Base-by-base conservation (phyloP, 495 filamentous ascomycete species). In the Lepraria neglecta region DNA sequence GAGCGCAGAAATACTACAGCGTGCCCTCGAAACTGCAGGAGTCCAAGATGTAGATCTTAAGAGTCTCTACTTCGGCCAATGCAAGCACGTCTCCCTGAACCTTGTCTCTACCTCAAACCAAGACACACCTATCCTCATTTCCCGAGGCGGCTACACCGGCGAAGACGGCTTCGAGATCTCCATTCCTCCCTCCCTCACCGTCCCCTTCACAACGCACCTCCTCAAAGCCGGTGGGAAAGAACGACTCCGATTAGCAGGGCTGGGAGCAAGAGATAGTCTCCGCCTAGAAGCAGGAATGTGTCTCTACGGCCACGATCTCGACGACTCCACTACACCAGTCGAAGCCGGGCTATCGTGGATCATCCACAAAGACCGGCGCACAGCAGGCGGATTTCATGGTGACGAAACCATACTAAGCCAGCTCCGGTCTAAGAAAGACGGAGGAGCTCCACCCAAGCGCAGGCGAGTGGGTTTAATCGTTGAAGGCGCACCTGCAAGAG, bases 161-260 rank as follows among this genome's bases (percentile, higher is more conserved):
- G 94, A 98, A 76, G 94, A 98, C 71, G 94, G 94, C 30, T 98
- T 98, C 75, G 94, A 98, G 77, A 91, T 98, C 68, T 91, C 88
- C 38, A 86, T 96, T 62, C 84, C 86, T 0, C 62, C 75, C 11
- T 46, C 58, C 21, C 75, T 77, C 15, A 75, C 78, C 48, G 51
- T 68, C 24, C 71, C 74, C 14, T 76, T 86, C 51, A 76, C 80
- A 17, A 76, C 88, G 68, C 75, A 83, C 42, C 78, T 98, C 42
- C 80, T 98, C 15, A 64, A 78, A 17, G 75, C 78, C 59, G 82
- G 80, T 10, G 78, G 78, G 3, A 76, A 77, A 19, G 84, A 88
- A 48, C 77, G 78, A 60, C 73, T 95, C 17, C 86, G 85, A 61
- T 76, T 97, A 9, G 90, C 92, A 27, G 94, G 94, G 14, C 80